phyloP scores from a whole-genome alignment of 768 basidiomycete genomes.

The Phylloporus rhodoxanthus region DNA sequence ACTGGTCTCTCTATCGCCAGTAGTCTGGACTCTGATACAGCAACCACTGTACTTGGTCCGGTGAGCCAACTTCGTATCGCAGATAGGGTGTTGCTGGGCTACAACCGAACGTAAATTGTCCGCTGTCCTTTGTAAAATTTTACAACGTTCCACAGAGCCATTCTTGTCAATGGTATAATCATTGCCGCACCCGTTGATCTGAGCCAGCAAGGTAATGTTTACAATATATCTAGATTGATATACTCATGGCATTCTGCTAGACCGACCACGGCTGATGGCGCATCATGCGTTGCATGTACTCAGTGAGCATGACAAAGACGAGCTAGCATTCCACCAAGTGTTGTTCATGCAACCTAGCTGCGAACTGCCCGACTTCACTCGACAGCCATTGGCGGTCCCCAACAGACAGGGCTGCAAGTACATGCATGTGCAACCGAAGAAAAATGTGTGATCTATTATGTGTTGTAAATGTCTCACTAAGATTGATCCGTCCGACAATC shows the following conservation, averaged over 20 bases:
- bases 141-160: constrained; percentile 24
- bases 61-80: constrained; percentile 27
- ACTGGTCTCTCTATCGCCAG: background rate
- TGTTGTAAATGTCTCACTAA: no score
- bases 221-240: background rate
- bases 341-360: no score
- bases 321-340: no score
- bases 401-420: no score
- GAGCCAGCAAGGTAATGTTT: constrained; percentile 29
- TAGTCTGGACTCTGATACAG: background rate
- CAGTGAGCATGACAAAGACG: no score
- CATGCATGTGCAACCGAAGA: no score
- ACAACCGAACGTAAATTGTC: constrained; percentile 29
- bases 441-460: no score
- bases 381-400: no score
- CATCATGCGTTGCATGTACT: no score
- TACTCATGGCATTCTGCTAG: constrained; percentile 13
- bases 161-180: constrained; percentile 36
- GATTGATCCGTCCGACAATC: no score
- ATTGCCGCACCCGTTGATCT: constrained; percentile 44
- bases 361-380: no score
- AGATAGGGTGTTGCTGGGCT: constrained; percentile 36
- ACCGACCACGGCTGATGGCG: no score
- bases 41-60: constrained; percentile 11
- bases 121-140: background rate